Evolutionary conservation across 495 filamentous ascomycete genomes (phyloP).

Genomic region (Xylaria sp.): DNA sequence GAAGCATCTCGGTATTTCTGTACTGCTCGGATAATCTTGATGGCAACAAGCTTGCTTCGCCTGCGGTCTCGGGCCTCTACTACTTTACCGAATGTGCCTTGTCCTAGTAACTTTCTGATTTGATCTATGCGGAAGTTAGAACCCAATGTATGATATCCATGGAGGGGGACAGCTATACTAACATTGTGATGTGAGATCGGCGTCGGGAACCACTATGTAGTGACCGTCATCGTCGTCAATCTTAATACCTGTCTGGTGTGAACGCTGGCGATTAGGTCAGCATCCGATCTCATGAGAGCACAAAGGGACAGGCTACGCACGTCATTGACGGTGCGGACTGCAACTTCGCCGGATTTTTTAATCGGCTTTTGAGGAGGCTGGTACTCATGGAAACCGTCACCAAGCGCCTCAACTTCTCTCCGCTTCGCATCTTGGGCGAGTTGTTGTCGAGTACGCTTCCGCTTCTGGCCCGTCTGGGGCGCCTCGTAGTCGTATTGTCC

Average conservation of each 20-base stretch:
- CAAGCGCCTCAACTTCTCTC: conserved; percentile 68
- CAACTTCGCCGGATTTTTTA: conserved; percentile 90
- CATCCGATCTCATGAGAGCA: neutral
- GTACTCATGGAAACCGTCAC: conserved; percentile 79
- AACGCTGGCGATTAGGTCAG: conserved; percentile 41
- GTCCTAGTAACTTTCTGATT: conserved; percentile 86
- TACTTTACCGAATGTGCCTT: conserved; percentile 98
- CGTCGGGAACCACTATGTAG: conserved; percentile 87
- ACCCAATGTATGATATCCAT: conserved; percentile 14
- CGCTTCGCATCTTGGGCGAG: conserved; percentile 81
- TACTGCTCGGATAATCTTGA: conserved; percentile 97
- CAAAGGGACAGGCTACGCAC: conserved; percentile 62
- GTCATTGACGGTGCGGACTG: conserved; percentile 80
- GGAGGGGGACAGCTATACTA: conserved; percentile 49
- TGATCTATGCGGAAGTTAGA: conserved; percentile 67
- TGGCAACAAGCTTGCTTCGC: conserved; percentile 79
- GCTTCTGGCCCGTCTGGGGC: conserved; percentile 71
- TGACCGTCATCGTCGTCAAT: conserved; percentile 97
- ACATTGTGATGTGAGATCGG: conserved; percentile 88
- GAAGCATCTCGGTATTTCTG: conserved; percentile 98
- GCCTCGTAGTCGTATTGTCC: conserved; percentile 66
- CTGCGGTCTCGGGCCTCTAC: conserved; percentile 86
- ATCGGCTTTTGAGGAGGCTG: conserved; percentile 84
- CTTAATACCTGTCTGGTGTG: conserved; percentile 59
- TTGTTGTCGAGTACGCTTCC: conserved; percentile 83